Evolutionary conservation across 345 rosid species (phyloP).

Genomic region (Rhizophora mangle): DNA sequence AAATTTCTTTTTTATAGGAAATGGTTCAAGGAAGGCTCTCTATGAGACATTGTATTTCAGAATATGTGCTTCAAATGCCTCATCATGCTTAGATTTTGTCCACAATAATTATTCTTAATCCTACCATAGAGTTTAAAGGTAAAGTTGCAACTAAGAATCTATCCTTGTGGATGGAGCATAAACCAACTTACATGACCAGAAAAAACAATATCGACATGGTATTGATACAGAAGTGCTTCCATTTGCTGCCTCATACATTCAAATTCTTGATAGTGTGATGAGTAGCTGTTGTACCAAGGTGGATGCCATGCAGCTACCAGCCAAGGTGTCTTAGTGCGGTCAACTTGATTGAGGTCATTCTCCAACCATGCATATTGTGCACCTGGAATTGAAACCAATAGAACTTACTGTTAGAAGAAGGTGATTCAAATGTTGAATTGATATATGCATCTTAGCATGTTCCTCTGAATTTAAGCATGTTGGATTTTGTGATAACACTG

Average conservation of each 20-base stretch:
- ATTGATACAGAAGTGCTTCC: slow-evolving; percentile 72
- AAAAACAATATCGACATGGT: slow-evolving; percentile 64
- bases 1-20: neutral
- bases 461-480: neutral
- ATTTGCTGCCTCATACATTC: slow-evolving; percentile 95
- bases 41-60: neutral
- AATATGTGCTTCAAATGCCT: neutral
- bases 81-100: neutral
- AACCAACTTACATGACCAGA: slow-evolving; percentile 67
- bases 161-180: neutral
- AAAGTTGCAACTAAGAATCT: neutral
- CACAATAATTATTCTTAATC: neutral
- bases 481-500: neutral
- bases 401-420: neutral
- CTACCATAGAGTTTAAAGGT: neutral
- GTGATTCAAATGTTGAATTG: neutral
- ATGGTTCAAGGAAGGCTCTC: neutral
- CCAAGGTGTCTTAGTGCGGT: slow-evolving; percentile 70
- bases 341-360: slow-evolving; percentile 54
- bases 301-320: slow-evolving; percentile 81
- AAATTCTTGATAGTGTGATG: slow-evolving; percentile 83
- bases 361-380: slow-evolving; percentile 67
- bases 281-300: slow-evolving; percentile 81
- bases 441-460: neutral
- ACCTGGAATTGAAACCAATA: slow-evolving; percentile 39